Conservation (phyloP, 441 rosid species). For the Gossypium schwendimanii region DNA sequence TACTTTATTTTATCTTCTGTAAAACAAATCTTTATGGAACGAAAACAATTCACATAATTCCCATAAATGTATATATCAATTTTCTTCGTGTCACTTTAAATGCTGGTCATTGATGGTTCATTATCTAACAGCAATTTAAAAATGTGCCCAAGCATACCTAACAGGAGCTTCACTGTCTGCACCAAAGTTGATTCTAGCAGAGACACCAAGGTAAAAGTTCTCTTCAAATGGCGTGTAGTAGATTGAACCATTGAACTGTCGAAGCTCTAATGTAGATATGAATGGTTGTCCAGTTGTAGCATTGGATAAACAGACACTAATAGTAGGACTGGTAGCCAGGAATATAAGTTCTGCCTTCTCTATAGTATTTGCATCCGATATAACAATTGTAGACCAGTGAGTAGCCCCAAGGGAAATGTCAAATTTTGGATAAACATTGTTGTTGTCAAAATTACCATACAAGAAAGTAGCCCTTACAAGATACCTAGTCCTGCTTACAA, state of each 20-base stretch:
- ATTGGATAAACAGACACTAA: constrained; percentile 84
- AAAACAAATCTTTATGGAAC: background rate
- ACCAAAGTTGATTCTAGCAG: constrained; percentile 93
- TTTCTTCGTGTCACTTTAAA: background rate
- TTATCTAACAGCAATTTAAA: constrained; percentile 3
- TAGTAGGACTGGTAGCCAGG: constrained; percentile 58
- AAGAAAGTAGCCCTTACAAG: constrained; percentile 86
- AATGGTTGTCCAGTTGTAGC: constrained; percentile 96
- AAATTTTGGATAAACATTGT: constrained; percentile 83
- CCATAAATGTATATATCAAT: background rate
- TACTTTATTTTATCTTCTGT: background rate
- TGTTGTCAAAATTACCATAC: constrained; percentile 78
- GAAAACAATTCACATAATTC: constrained; percentile 8
- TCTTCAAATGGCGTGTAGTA: constrained; percentile 57
- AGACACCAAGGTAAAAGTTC: constrained; percentile 58
- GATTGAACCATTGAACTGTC: constrained; percentile 82
- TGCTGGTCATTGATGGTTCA: background rate
- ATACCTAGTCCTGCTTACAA: constrained; percentile 67
- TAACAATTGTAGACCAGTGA: constrained; percentile 84
- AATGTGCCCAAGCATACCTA: constrained; percentile 43
- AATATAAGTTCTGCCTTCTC: constrained; percentile 73
- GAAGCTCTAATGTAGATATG: constrained; percentile 94
- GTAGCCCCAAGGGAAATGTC: constrained; percentile 87
- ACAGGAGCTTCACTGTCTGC: constrained; percentile 73
- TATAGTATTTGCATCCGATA: constrained; percentile 63